Evolutionary conservation across 192 early-diverging fungal species (phyloP), one percentile per base, ranked within the genome.

Genomic region (Coemansia sp.): DNA sequence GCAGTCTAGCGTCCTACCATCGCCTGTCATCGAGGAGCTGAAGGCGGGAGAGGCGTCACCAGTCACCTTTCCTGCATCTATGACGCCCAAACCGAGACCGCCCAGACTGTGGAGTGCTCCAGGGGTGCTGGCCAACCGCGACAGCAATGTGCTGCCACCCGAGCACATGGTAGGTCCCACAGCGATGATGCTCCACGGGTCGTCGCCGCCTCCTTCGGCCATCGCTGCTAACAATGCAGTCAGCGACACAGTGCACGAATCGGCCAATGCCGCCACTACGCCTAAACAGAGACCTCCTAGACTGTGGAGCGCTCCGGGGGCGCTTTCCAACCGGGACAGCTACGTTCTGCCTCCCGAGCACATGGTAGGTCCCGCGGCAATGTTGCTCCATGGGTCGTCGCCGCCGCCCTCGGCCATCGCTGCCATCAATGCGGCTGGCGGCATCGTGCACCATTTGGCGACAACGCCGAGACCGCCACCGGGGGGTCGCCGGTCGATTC

Each of bases 1-100:
- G 32, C 65, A 53, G 36, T 65, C 77, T 5, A 66, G 63, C 60
- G 23, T 52, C 49, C 43, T 72, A 13, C 60, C 9, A 40, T 40
- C 11, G 11, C 38, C 11, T 11, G 38, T 5, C 7, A 40, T 13
- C 38, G 9, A 40, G 11, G 1, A 13, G 38, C 5, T 13, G 38
- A 13, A 1, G 38, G 38, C 11, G 11, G 38, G 5, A 29, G 29
- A 29, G 29, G 9, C 11, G 38, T 5, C 11, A 40, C 38, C 38
- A 13, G 42, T 1, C 13, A 17, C 14, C 14, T 5, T 17, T 0
- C 17, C 13, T 45, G 1, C 5, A 0, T 17, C 15, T 7, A 45
- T 13, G 42, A 7, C 42, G 4, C 42, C 42, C 13, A 45, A 17
- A 45, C 42, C 42, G 14, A 5, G 42, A 17, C 42, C 42, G 17